Conservation (phyloP, 345 rosid genomes). For the Melastoma malabathricum region DNA sequence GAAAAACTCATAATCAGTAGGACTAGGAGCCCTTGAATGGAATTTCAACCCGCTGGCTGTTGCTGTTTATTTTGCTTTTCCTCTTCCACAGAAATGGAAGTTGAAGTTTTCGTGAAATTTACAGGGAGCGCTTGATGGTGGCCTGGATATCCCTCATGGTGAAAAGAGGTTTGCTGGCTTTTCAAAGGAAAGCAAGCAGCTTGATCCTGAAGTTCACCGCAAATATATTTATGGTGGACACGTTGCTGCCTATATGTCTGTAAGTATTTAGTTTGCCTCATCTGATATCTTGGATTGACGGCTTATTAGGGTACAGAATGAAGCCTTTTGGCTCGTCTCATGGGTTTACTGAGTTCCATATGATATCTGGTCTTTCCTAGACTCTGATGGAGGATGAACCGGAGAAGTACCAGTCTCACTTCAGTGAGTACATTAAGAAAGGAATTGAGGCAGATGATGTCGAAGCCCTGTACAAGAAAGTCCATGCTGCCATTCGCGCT, state of each 20-base stretch:
- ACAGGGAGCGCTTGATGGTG: slow-evolving; percentile 83
- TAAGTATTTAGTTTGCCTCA: slow-evolving; percentile 8
- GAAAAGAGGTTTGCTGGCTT: slow-evolving; percentile 83
- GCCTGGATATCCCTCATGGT: slow-evolving; percentile 77
- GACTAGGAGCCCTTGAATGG: too few species aligned
- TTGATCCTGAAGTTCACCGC: slow-evolving; percentile 64
- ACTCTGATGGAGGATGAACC: slow-evolving; percentile 50
- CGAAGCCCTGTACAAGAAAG: slow-evolving; percentile 56
- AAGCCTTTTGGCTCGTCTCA: not conserved
- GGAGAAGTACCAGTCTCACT: slow-evolving; percentile 60
- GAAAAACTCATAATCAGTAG: too few species aligned
- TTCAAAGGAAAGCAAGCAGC: slow-evolving; percentile 49
- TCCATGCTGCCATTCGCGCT: slow-evolving; percentile 67
- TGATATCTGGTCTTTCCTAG: slow-evolving; percentile 10
- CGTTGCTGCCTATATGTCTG: slow-evolving; percentile 62
- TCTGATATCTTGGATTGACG: not conserved
- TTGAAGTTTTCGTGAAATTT: not conserved
- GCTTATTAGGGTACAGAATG: not conserved
- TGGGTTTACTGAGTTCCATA: not conserved
- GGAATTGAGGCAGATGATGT: slow-evolving; percentile 46
- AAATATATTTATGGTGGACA: slow-evolving; percentile 75
- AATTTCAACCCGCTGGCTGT: not conserved
- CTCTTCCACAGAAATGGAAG: not conserved
- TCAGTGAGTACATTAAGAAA: slow-evolving; percentile 46
- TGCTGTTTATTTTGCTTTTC: not conserved